phyloP scores from a whole-genome alignment of 345 rosid species.

The Geranium brycei region DNA sequence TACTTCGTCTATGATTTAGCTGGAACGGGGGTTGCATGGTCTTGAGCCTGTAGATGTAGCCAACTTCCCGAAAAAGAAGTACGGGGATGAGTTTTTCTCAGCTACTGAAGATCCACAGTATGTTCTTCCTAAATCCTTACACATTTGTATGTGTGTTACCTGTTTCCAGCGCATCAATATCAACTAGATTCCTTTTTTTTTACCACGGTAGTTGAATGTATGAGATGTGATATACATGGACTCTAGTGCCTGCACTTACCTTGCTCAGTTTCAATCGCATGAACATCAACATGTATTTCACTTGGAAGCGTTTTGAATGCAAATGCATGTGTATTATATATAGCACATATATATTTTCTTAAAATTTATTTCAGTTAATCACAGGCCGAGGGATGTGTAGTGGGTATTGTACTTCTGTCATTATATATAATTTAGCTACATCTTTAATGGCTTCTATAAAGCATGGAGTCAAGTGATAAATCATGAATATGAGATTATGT shows the following conservation, averaged over 20 bases:
- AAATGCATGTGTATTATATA: no score
- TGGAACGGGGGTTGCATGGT: slow-evolving; percentile 60
- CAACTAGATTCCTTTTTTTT: no score
- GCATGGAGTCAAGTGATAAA: not conserved
- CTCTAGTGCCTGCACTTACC: not conserved
- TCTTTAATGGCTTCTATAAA: not conserved
- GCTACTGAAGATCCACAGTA: slow-evolving; percentile 58
- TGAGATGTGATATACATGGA: not conserved
- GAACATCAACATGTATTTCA: not conserved
- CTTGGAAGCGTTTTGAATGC: not conserved
- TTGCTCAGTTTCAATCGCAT: not conserved
- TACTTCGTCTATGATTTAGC: slow-evolving; percentile 14
- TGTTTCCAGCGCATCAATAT: no score
- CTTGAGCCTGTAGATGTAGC: slow-evolving; percentile 51
- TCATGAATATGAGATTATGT: not conserved
- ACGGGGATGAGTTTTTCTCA: slow-evolving; percentile 37
- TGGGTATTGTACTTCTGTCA: not conserved
- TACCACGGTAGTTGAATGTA: not conserved
- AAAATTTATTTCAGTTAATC: not conserved
- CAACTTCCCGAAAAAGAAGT: slow-evolving; percentile 54
- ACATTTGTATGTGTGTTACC: not conserved
- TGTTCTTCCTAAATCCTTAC: slow-evolving; percentile 14
- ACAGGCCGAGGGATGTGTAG: not conserved
- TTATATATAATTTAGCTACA: not conserved
- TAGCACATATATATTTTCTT: not conserved